These are phyloP conservation scores for Tritrichomonas musculus DNA, from an alignment of 208 protist genomes.

Conservation along the genomic window DNA sequence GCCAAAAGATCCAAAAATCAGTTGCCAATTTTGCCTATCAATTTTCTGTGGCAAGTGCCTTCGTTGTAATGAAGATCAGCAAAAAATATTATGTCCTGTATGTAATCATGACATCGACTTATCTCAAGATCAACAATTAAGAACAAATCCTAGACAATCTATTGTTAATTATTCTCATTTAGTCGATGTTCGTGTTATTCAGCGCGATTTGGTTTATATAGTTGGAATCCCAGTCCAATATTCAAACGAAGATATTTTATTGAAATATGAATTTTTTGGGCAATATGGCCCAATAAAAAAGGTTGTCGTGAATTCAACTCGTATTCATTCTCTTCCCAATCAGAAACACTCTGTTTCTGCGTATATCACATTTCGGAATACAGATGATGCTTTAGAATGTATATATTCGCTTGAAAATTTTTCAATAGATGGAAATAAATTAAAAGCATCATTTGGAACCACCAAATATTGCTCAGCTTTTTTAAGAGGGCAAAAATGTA, in stretches of 20 bases:
- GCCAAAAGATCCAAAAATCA: no score
- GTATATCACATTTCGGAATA: slow-evolving; percentile 5
- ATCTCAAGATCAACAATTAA: no score
- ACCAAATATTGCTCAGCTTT: slow-evolving; percentile 10
- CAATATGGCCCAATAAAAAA: slow-evolving; percentile 27
- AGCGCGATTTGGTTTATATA: slow-evolving; percentile 1
- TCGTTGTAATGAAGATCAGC: no score
- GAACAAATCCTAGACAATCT: neutral
- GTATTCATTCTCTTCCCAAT: slow-evolving; percentile 8
- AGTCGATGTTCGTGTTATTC: slow-evolving; percentile 25
- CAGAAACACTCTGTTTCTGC: neutral
- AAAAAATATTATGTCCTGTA: no score
- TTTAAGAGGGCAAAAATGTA: neutral
- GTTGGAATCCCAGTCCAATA: neutral
- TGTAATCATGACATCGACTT: no score
- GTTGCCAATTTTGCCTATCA: no score
- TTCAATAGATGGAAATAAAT: neutral
- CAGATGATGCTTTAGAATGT: neutral
- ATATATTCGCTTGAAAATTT: slow-evolving; percentile 14
- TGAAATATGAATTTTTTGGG: slow-evolving; percentile 28
- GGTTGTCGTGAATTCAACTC: neutral
- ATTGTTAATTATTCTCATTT: neutral
- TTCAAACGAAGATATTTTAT: neutral
- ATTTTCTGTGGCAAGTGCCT: no score
- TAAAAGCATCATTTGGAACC: slow-evolving; percentile 26